Evolutionary conservation across 768 basidiomycete species (phyloP).

Genomic region (Mycena floridula): DNA sequence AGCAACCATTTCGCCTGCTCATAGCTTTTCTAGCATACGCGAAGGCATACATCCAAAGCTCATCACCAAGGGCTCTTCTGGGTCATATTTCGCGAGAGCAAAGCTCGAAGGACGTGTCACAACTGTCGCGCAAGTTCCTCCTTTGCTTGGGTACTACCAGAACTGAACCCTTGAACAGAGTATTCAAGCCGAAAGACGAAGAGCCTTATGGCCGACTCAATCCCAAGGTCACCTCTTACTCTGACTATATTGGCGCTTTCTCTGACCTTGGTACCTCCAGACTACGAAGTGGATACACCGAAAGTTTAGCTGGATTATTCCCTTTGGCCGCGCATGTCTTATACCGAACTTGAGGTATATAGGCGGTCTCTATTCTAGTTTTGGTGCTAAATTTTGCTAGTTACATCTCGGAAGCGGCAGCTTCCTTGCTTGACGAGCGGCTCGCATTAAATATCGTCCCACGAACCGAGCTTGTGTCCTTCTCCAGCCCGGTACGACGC

Average conservation of each 20-base stretch:
- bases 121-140: slow-evolving; percentile 65
- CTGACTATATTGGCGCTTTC: not conserved
- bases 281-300: slow-evolving; percentile 89
- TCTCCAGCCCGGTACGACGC: slow-evolving; percentile 56
- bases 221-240: slow-evolving; percentile 54
- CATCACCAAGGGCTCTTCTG: slow-evolving; percentile 85
- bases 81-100: slow-evolving; percentile 87
- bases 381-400: slow-evolving; percentile 25
- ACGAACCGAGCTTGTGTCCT: slow-evolving; percentile 73
- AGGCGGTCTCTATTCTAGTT: not conserved
- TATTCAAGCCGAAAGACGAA: slow-evolving; percentile 91
- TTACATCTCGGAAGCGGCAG: slow-evolving; percentile 87
- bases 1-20: too few relatives aligned
- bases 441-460: slow-evolving; percentile 79
- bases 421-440: slow-evolving; percentile 73
- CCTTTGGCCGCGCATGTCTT: slow-evolving; percentile 83
- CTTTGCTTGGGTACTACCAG: not conserved
- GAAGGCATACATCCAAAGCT: slow-evolving; percentile 87
- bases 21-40: slow-evolving; percentile 60
- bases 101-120: slow-evolving; percentile 72
- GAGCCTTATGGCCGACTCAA: slow-evolving; percentile 86
- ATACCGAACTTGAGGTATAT: slow-evolving; percentile 85
- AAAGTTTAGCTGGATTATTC: slow-evolving; percentile 85
- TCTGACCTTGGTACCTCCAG: slow-evolving; percentile 27
- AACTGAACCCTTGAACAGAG: slow-evolving; percentile 34